Evolutionary conservation across 257 asterid species (phyloP), one percentile per base, ranked within the genome.

Genomic region (Plantago ovata): DNA sequence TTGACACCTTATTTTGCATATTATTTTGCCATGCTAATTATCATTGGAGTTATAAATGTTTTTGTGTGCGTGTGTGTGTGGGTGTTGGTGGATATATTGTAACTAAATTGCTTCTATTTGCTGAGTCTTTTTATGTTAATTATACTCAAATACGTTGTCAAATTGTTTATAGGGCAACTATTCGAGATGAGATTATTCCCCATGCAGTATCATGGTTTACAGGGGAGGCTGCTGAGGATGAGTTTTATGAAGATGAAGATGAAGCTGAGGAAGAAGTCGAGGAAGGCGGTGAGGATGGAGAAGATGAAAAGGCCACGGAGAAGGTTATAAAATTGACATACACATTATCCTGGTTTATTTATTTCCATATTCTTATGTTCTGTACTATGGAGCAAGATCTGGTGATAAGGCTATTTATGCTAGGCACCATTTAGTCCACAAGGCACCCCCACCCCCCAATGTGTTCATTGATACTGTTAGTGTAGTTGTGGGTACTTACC

Each of bases 121-220:
- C n/a, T n/a, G n/a, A n/a, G n/a, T n/a, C n/a, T n/a, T n/a, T n/a
- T n/a, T n/a, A n/a, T n/a, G n/a, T n/a, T n/a, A n/a, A n/a, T n/a
- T n/a, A n/a, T n/a, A n/a, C n/a, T n/a, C n/a, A n/a, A n/a, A n/a
- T n/a, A n/a, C n/a, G n/a, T n/a, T n/a, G n/a, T n/a, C n/a, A n/a
- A n/a, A n/a, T 14, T 13, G 9, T 45, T 19, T 76, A 69, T 72
- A 89, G 95, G 57, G 84, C 97, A 33, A 82, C 97, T 0, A 82
- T 89, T 53, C 82, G 97, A 8, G 95, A 89, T 56, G 82, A 84
- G 71, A 84, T 86, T 36, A 89, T 89, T 51, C 93, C 97, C 38
- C 95, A 82, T 80, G 97, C 95, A 0, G 95, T 89, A 10, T 86
- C 95, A 53, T 89, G 97, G 97, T 89, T 80, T 71, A 89, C 97